Base-by-base conservation (phyloP, 2,329 filamentous ascomycete genomes). In the Fusarium haematococcum region DNA sequence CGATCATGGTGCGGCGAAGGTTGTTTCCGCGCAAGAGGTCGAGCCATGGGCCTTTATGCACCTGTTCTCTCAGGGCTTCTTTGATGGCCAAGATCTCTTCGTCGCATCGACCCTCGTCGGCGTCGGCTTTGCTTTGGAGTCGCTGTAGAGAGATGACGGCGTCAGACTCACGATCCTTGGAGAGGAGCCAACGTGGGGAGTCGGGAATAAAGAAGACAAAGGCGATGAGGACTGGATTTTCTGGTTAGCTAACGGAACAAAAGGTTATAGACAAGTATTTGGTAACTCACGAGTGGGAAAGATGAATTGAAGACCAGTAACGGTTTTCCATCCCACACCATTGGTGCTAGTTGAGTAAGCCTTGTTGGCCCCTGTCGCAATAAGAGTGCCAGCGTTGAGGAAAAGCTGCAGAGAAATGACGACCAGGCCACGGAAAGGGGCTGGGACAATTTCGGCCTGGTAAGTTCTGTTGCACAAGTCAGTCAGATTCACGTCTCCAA, bases 121-220 rank as follows among this genome's bases (percentile, higher is more conserved):
- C 37, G 23, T 67, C 48, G 25, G 58, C 30, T 50, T 67, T 52
- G 16, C 59, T 50, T 23, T 60, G 45, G 16, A 63, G 65, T 11
- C 60, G 65, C 6, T 25, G 27, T 14, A 65, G 48, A 6, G 54
- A 50, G 13, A 5, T 27, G 7, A 69, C n/a, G 20, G 62, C 67
- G 8, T 69, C 67, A 6, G 58, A 35, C 27, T 61, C 54, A 3
- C 67, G 54, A 20, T 60, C 67, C 14, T 61, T 60, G 6, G 67
- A 65, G 8, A 69, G 20, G 18, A 69, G 67, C 67, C 62, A 69
- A 3, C 67, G 61, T 4, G 67, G 67, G 16, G 66, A 68, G 30
- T 37, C 41, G 13, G 66, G 66, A n/a, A 68, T 68, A 14, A 68
- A 68, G 43, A 65, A 68, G 20, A 45, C 39, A n/a, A 58, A 65